Evolutionary conservation across 2,329 filamentous ascomycete species (phyloP), one percentile per base, ranked within the genome.

Genomic region (Herpotrichia juniperi): DNA sequence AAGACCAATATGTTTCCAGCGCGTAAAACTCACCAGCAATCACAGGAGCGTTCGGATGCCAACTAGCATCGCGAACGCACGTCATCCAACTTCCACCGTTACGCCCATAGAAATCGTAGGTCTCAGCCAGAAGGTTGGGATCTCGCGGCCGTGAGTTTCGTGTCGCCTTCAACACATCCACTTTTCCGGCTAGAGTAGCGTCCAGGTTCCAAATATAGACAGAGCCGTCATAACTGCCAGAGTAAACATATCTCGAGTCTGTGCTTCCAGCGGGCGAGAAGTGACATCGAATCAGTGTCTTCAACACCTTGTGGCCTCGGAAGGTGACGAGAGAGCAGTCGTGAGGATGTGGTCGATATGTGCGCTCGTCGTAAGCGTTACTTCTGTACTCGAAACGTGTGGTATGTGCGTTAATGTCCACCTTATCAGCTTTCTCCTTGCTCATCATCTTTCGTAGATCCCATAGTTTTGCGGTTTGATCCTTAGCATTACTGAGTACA

Each of bases 391-490:
- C 90, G 66, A 90, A 93, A 54, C 82, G 79, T 39, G 82, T 84
- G 1, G 82, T 84, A 63, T 83, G 79, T 34, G 78, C 74, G n/a
- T 78, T 75, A 4, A 83, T 80, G 54, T 86, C 79, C 47, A 86
- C 76, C 26, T 79, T 74, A 40, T 81, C 78, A 53, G 85, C 89
- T 46, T 81, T 78, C 28, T 87, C 82, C 1, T 88, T 88, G 4
- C 86, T 86, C 80, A 94, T 90, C 82, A 92, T 93, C 81, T 90
- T 96, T 46, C 93, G 83, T 50, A 97, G 72, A 72, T 99, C 94
- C 94, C 94, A 99, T 0, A 99, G 82, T 75, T 97, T 97, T 85
- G 96, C 96, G 35, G 88, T 93, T 73, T 97, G 94, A 68, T 99
- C 94, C 70, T 97, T 99, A 56, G 87, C 91, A 65, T 99, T 99